A percentile compares a stretch with the other conserved stretches of the same genome.
Conservation (phyloP, 2,329 filamentous ascomycete species). For the Aureobasidium sp. region DNA sequence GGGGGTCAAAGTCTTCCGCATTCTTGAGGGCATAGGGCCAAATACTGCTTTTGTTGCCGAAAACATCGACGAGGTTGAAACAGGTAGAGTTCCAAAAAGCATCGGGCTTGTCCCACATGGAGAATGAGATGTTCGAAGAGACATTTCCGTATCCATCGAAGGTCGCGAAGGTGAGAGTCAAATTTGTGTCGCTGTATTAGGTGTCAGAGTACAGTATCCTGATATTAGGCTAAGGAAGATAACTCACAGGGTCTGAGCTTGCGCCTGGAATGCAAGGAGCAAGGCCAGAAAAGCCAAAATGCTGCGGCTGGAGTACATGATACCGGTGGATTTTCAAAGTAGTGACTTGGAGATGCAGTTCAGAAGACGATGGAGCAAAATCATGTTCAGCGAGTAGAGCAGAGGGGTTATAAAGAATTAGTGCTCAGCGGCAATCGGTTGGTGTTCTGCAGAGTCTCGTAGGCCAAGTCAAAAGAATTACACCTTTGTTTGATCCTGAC, state of each 20-base stretch:
- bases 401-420: not conserved
- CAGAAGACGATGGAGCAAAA: not conserved
- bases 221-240: no score
- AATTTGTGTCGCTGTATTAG: not conserved
- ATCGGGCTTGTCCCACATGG: not conserved
- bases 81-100: not conserved
- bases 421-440: not conserved
- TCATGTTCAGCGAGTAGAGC: not conserved
- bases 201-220: not conserved
- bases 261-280: not conserved
- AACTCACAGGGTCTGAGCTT: not conserved
- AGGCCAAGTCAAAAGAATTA: not conserved
- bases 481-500: not conserved
- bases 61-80: not conserved
- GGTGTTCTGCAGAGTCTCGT: not conserved
- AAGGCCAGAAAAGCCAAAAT: not conserved
- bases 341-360: not conserved
- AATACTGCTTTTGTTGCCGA: not conserved
- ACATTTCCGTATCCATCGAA: not conserved
- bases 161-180: not conserved
- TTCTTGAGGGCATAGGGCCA: not conserved
- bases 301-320: not conserved
- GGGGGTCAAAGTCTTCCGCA: not conserved
- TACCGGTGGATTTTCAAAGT: not conserved
- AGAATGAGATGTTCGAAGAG: not conserved